Percentiles rank a stretch among this genome's conserved stretches.
Conservation (phyloP, 768 basidiomycete species). For the Russula lepida region DNA sequence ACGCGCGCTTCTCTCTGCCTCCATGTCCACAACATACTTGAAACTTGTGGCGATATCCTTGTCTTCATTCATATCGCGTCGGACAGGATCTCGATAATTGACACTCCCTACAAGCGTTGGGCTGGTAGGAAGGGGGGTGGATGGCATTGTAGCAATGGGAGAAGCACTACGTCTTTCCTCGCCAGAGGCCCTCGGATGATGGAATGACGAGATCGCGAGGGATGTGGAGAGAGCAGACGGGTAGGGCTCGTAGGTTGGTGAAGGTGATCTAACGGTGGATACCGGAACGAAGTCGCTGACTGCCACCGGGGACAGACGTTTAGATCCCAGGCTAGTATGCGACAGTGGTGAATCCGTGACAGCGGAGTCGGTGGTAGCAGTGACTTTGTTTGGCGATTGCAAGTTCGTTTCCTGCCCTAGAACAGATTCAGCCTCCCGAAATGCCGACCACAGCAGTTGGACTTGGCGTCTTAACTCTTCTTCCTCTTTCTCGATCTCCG, state of each 20-base stretch:
- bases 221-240: constrained; percentile 66
- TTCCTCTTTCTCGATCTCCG: constrained; percentile 51
- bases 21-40: constrained; percentile 39
- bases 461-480: constrained; percentile 47
- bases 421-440: constrained; percentile 39
- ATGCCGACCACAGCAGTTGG: constrained; percentile 54
- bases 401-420: constrained; percentile 34
- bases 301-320: constrained; percentile 27
- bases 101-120: constrained; percentile 13
- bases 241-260: constrained; percentile 29
- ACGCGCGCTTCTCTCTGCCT: constrained; percentile 27
- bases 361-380: background rate
- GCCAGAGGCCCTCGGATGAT: constrained; percentile 37
- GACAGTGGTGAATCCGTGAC: background rate
- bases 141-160: constrained; percentile 6
- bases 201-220: constrained; percentile 49
- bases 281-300: constrained; percentile 53
- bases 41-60: constrained; percentile 41
- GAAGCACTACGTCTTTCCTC: constrained; percentile 19
- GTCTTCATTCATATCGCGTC: constrained; percentile 40
- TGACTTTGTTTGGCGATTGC: constrained; percentile 15
- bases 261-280: constrained; percentile 32
- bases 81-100: constrained; percentile 30
- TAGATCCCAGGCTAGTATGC: background rate
- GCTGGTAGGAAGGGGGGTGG: constrained; percentile 6